Evolutionary conservation across 495 filamentous ascomycete genomes (phyloP), one percentile per base, ranked within the genome.

Genomic region (Usnea hakonensis): DNA sequence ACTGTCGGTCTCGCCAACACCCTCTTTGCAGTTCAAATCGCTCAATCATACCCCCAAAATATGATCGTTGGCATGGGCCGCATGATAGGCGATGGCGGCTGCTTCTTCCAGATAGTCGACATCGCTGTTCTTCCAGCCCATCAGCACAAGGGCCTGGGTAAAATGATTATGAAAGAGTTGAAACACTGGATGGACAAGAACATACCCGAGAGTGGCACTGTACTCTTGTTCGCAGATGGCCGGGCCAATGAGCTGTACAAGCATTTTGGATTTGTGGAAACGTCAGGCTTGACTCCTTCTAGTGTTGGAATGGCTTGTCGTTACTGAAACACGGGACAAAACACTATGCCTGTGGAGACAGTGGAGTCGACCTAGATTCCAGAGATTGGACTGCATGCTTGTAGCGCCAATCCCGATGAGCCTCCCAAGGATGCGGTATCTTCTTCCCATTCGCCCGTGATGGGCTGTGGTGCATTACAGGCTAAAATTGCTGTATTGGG

Each of bases 51-150:
- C 17, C 0, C 46, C 6, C 28, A 33, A 32, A 17, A 32, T 16
- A 46, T 14, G 9, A 14, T 57, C 35, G 17, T 65, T 32, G 80
- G 67, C 3, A 82, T 83, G 79, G 80, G 78, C 60, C 75, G 81
- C 26, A 71, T 83, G 6, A 72, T 81, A 57, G 75, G 78, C 28
- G 81, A 84, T 66, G 79, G 80, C 13, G 77, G 72, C n/a, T 80
- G 78, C 73, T 81, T 80, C 60, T 82, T 80, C 60, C 72, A 77
- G 14, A 70, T 83, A 57, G 75, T 75, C n/a, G 81, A 84, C 68
- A 78, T 83, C 70, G 77, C 76, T 2, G 76, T 81, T 14, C 66
- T 77, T 28, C 76, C 80, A 2, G 71, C 63, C 6, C 77, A 83
- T 62, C 79, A 80, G 64, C 71, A 75, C 33, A 75, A 76, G 46